Conservation (phyloP, 805 yeast genomes). For the Saccharomycopsis selenospora region DNA sequence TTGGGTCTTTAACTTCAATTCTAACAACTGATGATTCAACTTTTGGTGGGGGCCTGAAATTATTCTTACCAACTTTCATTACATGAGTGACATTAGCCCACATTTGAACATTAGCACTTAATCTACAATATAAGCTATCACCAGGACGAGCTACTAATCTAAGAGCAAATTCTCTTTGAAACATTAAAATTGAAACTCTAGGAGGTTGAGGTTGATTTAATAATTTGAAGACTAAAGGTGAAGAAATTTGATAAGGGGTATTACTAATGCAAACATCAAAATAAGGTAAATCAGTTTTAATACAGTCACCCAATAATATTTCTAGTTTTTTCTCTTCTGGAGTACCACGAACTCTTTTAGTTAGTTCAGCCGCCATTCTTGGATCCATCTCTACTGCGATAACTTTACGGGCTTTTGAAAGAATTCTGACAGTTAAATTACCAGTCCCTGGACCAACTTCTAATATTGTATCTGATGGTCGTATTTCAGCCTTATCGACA, state of each 20-base stretch:
- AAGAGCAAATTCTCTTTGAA: constrained; percentile 94
- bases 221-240: constrained; percentile 90
- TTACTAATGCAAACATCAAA: constrained; percentile 95
- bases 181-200: constrained; percentile 90
- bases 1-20: constrained; percentile 83
- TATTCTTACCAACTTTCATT: constrained; percentile 96
- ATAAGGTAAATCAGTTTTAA: constrained; percentile 90
- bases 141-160: constrained; percentile 94
- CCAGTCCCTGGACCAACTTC: constrained; percentile 99
- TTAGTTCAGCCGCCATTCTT: constrained; percentile 98
- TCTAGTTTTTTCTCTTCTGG: constrained; percentile 88
- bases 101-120: constrained; percentile 97
- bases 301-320: constrained; percentile 88
- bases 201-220: constrained; percentile 92
- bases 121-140: constrained; percentile 84
- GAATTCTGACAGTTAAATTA: constrained; percentile 84
- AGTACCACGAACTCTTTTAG: constrained; percentile 97
- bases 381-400: constrained; percentile 98
- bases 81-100: constrained; percentile 99
- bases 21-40: constrained; percentile 96
- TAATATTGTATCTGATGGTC: constrained; percentile 85
- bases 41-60: constrained; percentile 97
- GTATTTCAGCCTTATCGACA: constrained; percentile 90
- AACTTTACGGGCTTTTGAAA: constrained; percentile 91
- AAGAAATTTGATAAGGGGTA: constrained; percentile 96